Evolutionary conservation across 768 basidiomycete species (phyloP).

Genomic region (Mycena kentingensis): DNA sequence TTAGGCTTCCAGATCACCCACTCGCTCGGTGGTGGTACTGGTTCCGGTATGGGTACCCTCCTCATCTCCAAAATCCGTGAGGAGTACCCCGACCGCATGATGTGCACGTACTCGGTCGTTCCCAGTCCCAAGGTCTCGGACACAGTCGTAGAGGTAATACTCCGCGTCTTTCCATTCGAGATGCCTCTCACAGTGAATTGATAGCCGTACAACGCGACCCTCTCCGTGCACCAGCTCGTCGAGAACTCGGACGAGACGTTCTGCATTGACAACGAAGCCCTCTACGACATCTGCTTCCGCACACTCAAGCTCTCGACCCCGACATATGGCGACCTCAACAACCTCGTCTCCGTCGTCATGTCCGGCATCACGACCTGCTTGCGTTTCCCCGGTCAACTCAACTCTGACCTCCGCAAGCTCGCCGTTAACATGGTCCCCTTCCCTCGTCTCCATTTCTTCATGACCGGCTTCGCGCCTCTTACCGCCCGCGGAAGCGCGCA

Average conservation of each 20-base stretch:
- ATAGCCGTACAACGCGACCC: conserved; percentile 97
- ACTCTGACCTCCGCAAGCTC: conserved; percentile 96
- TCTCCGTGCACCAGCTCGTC: conserved; percentile 97
- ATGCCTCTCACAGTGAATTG: neutral
- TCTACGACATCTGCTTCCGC: conserved; percentile 99
- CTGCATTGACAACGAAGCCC: conserved; percentile 99
- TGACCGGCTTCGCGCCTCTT: conserved; percentile 93
- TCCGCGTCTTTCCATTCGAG: neutral
- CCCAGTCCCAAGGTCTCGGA: conserved; percentile 97
- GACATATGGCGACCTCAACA: conserved; percentile 97
- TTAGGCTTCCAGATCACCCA: conserved; percentile 98
- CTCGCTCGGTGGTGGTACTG: conserved; percentile 98
- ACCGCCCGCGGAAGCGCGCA: conserved; percentile 93
- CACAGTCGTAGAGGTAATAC: conserved; percentile 88
- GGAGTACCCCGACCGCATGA: conserved; percentile 99
- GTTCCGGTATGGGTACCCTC: conserved; percentile 99
- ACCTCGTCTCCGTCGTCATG: conserved; percentile 97
- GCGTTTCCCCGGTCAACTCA: conserved; percentile 99
- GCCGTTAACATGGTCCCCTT: conserved; percentile 99
- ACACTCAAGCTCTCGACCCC: conserved; percentile 96
- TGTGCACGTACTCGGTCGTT: conserved; percentile 99
- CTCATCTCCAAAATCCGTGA: conserved; percentile 99
- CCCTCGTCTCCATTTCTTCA: conserved; percentile 99
- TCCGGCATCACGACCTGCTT: conserved; percentile 97
- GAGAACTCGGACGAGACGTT: conserved; percentile 99